Evolutionary conservation across 2,329 filamentous ascomycete genomes (phyloP).

Genomic region (Remersonia thermophila): DNA sequence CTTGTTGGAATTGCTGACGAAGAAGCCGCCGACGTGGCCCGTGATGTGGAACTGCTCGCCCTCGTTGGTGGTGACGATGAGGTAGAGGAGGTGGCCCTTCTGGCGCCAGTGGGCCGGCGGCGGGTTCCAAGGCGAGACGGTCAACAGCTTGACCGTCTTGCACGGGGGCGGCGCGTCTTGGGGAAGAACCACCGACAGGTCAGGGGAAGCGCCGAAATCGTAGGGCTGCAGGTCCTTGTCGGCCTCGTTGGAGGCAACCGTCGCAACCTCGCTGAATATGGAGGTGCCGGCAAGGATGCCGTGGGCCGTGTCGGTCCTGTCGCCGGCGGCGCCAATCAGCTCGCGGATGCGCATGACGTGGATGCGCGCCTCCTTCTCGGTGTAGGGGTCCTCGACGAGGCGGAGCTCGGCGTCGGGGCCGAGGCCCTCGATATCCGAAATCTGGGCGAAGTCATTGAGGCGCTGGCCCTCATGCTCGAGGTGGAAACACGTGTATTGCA

Average conservation of each 20-base stretch:
- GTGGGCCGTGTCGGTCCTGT: constrained; percentile 76
- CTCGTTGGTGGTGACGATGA: constrained; percentile 81
- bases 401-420: constrained; percentile 64
- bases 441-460: constrained; percentile 89
- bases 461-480: constrained; percentile 79
- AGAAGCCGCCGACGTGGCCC: constrained; percentile 87
- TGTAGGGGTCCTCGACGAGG: constrained; percentile 90
- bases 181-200: constrained; percentile 61
- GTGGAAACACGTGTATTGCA: constrained; percentile 98
- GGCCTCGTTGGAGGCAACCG: constrained; percentile 30
- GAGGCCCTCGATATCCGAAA: constrained; percentile 78
- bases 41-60: constrained; percentile 93
- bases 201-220: constrained; percentile 59
- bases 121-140: constrained; percentile 90
- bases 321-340: constrained; percentile 80
- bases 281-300: constrained; percentile 77
- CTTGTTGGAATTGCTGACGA: constrained; percentile 91
- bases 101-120: constrained; percentile 84
- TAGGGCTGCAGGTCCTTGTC: constrained; percentile 51
- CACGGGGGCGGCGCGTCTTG: constrained; percentile 54
- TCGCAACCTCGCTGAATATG: constrained; percentile 67
- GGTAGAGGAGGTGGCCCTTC: constrained; percentile 83
- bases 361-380: constrained; percentile 93
- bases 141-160: constrained; percentile 82
- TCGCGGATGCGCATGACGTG: constrained; percentile 86